Base-by-base conservation (phyloP, 2,329 filamentous ascomycete species). In the Zymoseptoria pseudotritici region DNA sequence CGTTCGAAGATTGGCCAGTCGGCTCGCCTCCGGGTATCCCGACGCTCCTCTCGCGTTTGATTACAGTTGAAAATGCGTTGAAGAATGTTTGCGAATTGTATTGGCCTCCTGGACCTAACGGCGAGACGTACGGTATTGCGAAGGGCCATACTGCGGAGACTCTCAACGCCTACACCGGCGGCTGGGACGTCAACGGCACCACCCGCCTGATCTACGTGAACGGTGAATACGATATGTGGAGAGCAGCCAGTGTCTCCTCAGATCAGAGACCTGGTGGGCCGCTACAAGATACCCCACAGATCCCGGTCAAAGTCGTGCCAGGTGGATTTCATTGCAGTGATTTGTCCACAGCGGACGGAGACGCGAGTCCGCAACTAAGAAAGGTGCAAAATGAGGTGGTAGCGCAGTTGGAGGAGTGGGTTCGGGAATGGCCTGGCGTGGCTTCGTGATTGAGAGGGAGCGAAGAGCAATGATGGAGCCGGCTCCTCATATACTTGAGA, bases 191-290 rank as follows among this genome's bases (percentile, higher is more conserved):
- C 20, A 77, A 75, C 42, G 86, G 86, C 54, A 80, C 79, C 2
- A 80, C 78, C 17, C 78, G 83, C 2, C 72, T 87, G 20, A 75
- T 86, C 24, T 86, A 80, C 75, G 77, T 79, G 4, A 86, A 86
- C 65, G 84, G 80, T 51, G 76, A 84, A 70, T 82, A 75, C 58
- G 84, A 87, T 67, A 84, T 83, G 4, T 86, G 84, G 84, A 76
- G 79, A 42, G 78, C 81, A 3, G 77, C 79, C 0, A 78, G 78
- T 3, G 78, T 86, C 0, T 80, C 78, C 0, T 82, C 81, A 19
- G 74, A 77, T 24, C 78, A 79, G 67, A 76, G 83, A 20, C 82
- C 83, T 0, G 80, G 78, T 6, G 84, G 84, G 0, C 82, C 83
- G 1, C 69, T 85, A 17, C 11, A 71, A 57, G 78, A 78, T 10